These are phyloP conservation scores for Schwanniomyces sp. DNA, from an alignment of 805 yeast species.

Conservation along the genomic window DNA sequence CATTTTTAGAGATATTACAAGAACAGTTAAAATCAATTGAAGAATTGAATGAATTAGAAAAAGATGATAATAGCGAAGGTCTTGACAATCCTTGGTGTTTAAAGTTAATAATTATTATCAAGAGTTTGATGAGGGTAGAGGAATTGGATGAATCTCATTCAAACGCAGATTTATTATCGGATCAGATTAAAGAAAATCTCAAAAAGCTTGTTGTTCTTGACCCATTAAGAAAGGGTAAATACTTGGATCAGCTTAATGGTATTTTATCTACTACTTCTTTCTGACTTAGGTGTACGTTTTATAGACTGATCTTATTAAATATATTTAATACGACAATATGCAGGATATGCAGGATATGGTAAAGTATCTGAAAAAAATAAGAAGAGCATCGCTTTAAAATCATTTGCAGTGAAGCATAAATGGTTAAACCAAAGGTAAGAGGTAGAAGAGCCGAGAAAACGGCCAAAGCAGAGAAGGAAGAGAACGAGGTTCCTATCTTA, in stretches of 20 bases:
- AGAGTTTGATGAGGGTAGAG: slow-evolving; percentile 23
- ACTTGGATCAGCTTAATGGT: slow-evolving; percentile 39
- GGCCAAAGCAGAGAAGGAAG: slow-evolving; percentile 15
- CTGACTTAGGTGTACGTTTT: neutral
- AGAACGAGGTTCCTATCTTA: neutral
- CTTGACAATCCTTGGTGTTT: slow-evolving; percentile 75
- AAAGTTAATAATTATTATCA: slow-evolving; percentile 53
- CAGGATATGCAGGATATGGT: neutral
- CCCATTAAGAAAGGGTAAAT: slow-evolving; percentile 64
- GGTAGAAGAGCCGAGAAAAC: slow-evolving; percentile 42
- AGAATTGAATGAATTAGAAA: slow-evolving; percentile 72
- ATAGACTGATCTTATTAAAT: too few relatives aligned
- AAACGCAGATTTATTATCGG: slow-evolving; percentile 12
- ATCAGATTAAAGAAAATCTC: slow-evolving; percentile 37
- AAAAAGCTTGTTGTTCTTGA: slow-evolving; percentile 52
- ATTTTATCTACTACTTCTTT: slow-evolving; percentile 3
- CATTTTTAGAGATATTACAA: slow-evolving; percentile 39
- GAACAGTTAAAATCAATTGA: slow-evolving; percentile 48
- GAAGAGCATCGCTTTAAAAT: slow-evolving; percentile 4
- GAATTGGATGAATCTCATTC: neutral
- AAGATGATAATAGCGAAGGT: slow-evolving; percentile 53
- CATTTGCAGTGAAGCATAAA: slow-evolving; percentile 1
- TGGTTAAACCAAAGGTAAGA: slow-evolving; percentile 29
- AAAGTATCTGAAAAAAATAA: slow-evolving; percentile 1
- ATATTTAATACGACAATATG: too few relatives aligned